Evolutionary conservation across 148 eudicot species (phyloP).

Genomic region (Fagopyrum homotropicum): DNA sequence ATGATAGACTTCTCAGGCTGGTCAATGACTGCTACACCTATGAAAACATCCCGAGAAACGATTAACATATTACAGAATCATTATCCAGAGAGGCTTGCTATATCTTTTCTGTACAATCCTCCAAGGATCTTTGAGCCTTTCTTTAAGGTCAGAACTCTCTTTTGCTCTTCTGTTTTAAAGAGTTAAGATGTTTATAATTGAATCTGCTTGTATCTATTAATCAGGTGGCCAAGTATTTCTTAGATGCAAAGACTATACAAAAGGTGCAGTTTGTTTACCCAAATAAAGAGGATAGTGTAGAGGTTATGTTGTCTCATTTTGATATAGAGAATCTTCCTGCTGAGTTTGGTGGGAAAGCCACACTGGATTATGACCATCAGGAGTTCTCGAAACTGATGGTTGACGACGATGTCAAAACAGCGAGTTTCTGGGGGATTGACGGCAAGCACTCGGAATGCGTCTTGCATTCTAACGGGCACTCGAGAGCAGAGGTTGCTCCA

Average conservation of each 20-base stretch:
- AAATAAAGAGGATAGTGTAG: slow-evolving; percentile 56
- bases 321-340: slow-evolving; percentile 74
- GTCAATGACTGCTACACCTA: slow-evolving; percentile 48
- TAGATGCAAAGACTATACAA: slow-evolving; percentile 55
- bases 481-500: slow-evolving; percentile 21
- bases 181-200: neutral
- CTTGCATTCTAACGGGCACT: neutral
- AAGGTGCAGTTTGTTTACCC: slow-evolving; percentile 69
- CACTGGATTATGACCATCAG: slow-evolving; percentile 69
- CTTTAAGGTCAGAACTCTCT: slow-evolving; percentile 40
- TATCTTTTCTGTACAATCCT: slow-evolving; percentile 67
- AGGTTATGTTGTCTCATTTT: slow-evolving; percentile 64
- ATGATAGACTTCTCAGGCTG: slow-evolving; percentile 77
- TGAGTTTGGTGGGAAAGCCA: slow-evolving; percentile 81
- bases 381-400: slow-evolving; percentile 69
- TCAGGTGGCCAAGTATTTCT: slow-evolving; percentile 67
- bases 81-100: slow-evolving; percentile 89
- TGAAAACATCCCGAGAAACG: slow-evolving; percentile 64
- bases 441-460: neutral
- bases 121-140: slow-evolving; percentile 78
- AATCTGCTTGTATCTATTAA: neutral
- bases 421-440: slow-evolving; percentile 62
- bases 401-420: slow-evolving; percentile 60
- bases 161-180: neutral
- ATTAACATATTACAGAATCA: slow-evolving; percentile 70